A percentile compares a stretch with the other conserved stretches of the same genome.
Conservation (phyloP, 306 rosid species). For the Canavalia gladiata region DNA sequence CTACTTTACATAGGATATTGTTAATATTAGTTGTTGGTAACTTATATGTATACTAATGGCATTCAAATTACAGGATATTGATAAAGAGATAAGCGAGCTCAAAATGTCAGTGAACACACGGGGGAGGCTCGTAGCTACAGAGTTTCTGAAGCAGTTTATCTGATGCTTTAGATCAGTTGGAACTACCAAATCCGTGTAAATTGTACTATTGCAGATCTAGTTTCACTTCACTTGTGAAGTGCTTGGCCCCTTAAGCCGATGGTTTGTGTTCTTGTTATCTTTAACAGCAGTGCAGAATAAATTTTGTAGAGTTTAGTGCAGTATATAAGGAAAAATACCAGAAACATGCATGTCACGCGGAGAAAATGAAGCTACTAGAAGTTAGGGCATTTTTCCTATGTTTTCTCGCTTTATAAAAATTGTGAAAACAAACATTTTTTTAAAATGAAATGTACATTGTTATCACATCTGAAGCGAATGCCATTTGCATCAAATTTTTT, state of each 20-base stretch:
- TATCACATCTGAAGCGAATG: neutral
- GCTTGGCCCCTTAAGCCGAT: constrained; percentile 9
- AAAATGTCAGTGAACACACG: constrained; percentile 96
- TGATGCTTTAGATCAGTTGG: constrained; percentile 51
- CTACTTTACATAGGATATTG: neutral
- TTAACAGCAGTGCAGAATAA: constrained; percentile 18
- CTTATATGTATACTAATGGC: constrained; percentile 4
- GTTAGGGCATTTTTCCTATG: neutral
- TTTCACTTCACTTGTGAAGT: constrained; percentile 33
- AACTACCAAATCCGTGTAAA: constrained; percentile 46
- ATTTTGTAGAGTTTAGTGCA: constrained; percentile 39
- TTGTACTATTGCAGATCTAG: constrained; percentile 45
- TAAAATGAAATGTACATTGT: neutral
- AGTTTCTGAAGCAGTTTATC: constrained; percentile 91
- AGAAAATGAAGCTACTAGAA: constrained; percentile 10
- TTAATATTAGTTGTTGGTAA: constrained; percentile 4
- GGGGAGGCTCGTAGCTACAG: constrained; percentile 98
- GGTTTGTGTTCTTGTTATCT: constrained; percentile 32
- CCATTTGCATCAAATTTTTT: neutral
- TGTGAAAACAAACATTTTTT: neutral
- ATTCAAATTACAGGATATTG: constrained; percentile 79
- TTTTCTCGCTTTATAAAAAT: neutral
- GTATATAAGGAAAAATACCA: constrained; percentile 36
- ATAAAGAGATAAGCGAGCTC: constrained; percentile 92
- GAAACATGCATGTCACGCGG: neutral